Evolutionary conservation across 768 basidiomycete species (phyloP).

Genomic region (Leccinellum rugosiceps): DNA sequence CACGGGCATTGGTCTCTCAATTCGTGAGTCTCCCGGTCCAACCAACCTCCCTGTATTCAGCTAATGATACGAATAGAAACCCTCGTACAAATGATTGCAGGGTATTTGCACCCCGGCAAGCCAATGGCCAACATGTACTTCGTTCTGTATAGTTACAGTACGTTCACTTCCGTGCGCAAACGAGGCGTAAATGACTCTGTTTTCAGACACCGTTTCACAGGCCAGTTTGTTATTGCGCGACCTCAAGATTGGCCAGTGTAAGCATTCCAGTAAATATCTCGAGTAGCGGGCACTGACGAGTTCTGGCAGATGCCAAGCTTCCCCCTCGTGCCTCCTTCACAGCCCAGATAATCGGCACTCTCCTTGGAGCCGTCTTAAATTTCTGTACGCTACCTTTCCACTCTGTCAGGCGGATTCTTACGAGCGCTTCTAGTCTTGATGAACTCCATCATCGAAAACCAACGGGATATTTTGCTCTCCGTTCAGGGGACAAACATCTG

Average conservation of each 20-base stretch:
- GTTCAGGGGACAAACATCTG: conserved; percentile 48
- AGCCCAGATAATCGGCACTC: conserved; percentile 52
- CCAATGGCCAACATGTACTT: conserved; percentile 45
- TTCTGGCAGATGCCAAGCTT: conserved; percentile 42
- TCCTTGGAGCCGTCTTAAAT: conserved; percentile 50
- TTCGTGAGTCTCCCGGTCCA: conserved; percentile 16
- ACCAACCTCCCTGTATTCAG: not conserved
- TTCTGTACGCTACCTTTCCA: conserved; percentile 32
- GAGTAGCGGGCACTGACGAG: conserved; percentile 35
- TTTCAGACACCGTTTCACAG: conserved; percentile 48
- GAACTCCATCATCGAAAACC: conserved; percentile 33
- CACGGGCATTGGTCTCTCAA: conserved; percentile 30
- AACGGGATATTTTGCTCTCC: conserved; percentile 48
- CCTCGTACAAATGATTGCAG: conserved; percentile 37
- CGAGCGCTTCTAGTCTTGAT: conserved; percentile 45
- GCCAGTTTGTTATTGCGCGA: conserved; percentile 54
- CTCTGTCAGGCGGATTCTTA: not conserved
- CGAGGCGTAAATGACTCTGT: conserved; percentile 8
- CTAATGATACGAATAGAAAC: conserved; percentile 14
- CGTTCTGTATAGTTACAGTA: conserved; percentile 46
- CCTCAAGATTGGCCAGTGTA: conserved; percentile 42
- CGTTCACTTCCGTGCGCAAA: conserved; percentile 4
- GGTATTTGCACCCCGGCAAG: conserved; percentile 34
- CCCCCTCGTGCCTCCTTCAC: conserved; percentile 63
- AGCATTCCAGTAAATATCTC: not conserved